Percentiles rank a stretch among this genome's conserved stretches.
Evolutionary conservation across 2,329 filamentous ascomycete species (phyloP).

Genomic region (Arthrobotrys megalospora): DNA sequence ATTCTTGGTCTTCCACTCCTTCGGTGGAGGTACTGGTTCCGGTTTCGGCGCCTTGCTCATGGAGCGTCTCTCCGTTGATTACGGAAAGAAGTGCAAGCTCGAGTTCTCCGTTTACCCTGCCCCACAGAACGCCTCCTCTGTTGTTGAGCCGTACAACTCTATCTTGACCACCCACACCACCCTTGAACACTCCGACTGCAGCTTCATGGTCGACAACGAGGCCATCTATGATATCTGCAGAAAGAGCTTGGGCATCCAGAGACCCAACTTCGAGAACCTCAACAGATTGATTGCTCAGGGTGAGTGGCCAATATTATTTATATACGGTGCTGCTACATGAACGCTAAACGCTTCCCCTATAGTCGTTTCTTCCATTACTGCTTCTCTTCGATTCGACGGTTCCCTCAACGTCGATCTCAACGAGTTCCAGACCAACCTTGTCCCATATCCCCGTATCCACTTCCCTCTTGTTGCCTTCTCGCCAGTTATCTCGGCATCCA

Average conservation of each 20-base stretch:
- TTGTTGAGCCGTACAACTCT: slow-evolving; percentile 99
- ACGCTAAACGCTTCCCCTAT: slow-evolving; percentile 20
- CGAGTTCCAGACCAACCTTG: slow-evolving; percentile 99
- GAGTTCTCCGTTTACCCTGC: slow-evolving; percentile 99
- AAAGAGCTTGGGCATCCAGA: slow-evolving; percentile 95
- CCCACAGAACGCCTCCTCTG: slow-evolving; percentile 94
- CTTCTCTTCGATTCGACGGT: slow-evolving; percentile 97
- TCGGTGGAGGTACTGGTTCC: slow-evolving; percentile 98
- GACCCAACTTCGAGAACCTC: slow-evolving; percentile 97
- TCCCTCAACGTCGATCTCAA: slow-evolving; percentile 99
- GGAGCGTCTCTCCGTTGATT: slow-evolving; percentile 98
- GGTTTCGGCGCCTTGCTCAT: slow-evolving; percentile 98
- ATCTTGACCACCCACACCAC: slow-evolving; percentile 99
- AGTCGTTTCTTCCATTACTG: slow-evolving; percentile 99
- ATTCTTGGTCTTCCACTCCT: slow-evolving; percentile 99
- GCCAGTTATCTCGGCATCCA: slow-evolving; percentile 92
- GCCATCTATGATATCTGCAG: slow-evolving; percentile 99
- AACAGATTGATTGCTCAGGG: slow-evolving; percentile 98
- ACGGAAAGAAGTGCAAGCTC: slow-evolving; percentile 99
- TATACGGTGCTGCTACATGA: background rate
- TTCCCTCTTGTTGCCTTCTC: slow-evolving; percentile 98
- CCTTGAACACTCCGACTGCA: slow-evolving; percentile 99
- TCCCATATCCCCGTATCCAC: slow-evolving; percentile 98
- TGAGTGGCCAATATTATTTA: slow-evolving; percentile 67
- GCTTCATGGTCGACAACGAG: slow-evolving; percentile 99